Evolutionary conservation across 768 basidiomycete species (phyloP), one percentile per base, ranked within the genome.

Genomic region (Pleurotus pulmonarius): DNA sequence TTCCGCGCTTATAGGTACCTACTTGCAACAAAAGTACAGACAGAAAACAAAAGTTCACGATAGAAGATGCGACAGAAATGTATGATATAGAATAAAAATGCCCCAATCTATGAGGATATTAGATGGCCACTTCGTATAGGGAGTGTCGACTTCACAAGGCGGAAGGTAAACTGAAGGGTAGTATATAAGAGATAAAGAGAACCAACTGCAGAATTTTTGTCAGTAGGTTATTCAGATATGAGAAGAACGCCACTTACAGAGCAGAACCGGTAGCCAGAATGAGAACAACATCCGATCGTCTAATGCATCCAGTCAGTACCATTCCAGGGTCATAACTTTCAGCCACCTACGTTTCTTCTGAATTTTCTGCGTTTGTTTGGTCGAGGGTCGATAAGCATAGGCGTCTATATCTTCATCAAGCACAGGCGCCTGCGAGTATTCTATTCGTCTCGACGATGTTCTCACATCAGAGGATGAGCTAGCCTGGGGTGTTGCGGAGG

Each of bases 181-280:
- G 70, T 81, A 58, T 85, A 78, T 58, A 82, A 72, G 57, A 81
- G 81, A 83, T 83, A 86, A 53, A 86, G 64, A 51, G 85, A 70
- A 54, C 85, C 85, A 60, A 86, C 84, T 86, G 57, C 8, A 12
- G 60, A 3, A 40, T n/a, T 22, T 48, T 61, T 34, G 60, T 46
- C 25, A 55, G 29, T 26, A 38, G 20, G n/a, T 55, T 24, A 52
- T 13, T 8, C 38, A 52, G 22, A 34, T 54, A 37, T 16, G 55
- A 37, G 34, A 20, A 34, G 40, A 25, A 34, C 49, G 43, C 7
- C 8, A 83, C 90, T 74, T 63, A 93, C 90, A 70, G 58, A 92
- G 69, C 7, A 94, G 75, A 64, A 93, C 90, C 15, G 91, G 91
- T 62, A 94, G 76, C 91, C 91, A 94, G 75, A 94, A 94, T 41